Evolutionary conservation across 225 moss, liverwort and hornwort species (phyloP), one percentile per base, ranked within the genome.

Genomic region (Polytrichum commune): DNA sequence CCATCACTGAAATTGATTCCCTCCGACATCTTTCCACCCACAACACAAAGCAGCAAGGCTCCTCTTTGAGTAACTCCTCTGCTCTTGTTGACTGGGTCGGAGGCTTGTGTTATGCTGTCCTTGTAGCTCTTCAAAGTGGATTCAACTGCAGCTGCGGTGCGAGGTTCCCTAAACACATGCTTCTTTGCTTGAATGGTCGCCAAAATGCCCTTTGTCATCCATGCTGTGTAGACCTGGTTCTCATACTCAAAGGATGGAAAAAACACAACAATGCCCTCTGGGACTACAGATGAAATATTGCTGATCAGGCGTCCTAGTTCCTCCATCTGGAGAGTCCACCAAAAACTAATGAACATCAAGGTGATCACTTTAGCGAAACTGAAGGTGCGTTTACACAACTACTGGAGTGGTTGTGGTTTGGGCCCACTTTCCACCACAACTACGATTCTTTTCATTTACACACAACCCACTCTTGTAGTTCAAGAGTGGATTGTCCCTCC

Each of bases 1-100:
- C 93, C 91, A 76, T 98, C 95, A 46, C 90, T 95, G 72, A 98
- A 98, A 79, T 98, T 98, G 54, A 98, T 98, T 28, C 97, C 97
- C 77, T 98, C 97, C 0, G 97, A 98, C 97, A 98, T 98, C 63
- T 98, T 95, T 20, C 94, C 97, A 27, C 97, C 95, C 53, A 98
- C 97, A 7, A 98, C 94, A 78, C 94, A 98, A n/a, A 98, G 72
- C 5, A 98, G 81, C 69, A 98, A 77, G 46, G 97, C 94, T 73
- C 97, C 97, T 5, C 55, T 82, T 65, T 76, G 86, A 67, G 56
- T 82, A 65, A 29, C 54, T 20, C 56, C 60, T 27, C 20, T 56
- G 3, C 73, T 73, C 53, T 85, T 86, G 78, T 78, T 73, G 54
- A 69, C 78, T 78, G 74, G 76, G 67, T 71, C 66, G 7, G 77